A percentile compares a stretch with the other conserved stretches of the same genome.
phyloP scores from a whole-genome alignment of 2,329 filamentous ascomycete species.

The Aspergillus unguis region DNA sequence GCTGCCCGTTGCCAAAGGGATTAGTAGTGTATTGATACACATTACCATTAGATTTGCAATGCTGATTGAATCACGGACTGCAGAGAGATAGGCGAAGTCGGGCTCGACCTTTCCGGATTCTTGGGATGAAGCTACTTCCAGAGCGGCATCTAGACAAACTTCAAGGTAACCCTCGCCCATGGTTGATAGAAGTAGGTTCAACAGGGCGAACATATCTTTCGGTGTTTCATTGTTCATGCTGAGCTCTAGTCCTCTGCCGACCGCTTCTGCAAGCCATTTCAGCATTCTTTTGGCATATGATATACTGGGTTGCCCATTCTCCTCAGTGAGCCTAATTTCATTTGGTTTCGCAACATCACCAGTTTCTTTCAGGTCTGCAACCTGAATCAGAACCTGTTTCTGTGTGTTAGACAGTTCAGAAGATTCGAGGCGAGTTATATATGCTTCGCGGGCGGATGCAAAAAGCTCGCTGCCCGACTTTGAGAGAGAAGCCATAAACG shows the following conservation, averaged over 20 bases:
- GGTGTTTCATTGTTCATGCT: constrained; percentile 83
- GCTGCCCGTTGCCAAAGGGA: constrained; percentile 83
- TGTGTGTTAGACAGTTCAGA: constrained; percentile 85
- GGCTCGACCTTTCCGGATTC: constrained; percentile 81
- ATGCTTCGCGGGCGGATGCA: constrained; percentile 83
- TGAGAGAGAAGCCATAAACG: constrained; percentile 87
- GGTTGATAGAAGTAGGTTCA: constrained; percentile 77
- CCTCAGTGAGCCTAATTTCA: constrained; percentile 85
- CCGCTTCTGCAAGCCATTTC: constrained; percentile 93
- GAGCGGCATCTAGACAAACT: constrained; percentile 64
- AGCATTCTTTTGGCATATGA: constrained; percentile 96
- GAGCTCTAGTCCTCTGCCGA: constrained; percentile 86
- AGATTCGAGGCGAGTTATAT: constrained; percentile 82
- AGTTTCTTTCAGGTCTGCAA: constrained; percentile 76
- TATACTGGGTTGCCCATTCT: constrained; percentile 79
- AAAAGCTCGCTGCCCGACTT: constrained; percentile 87
- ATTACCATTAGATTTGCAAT: constrained; percentile 92
- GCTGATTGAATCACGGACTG: constrained; percentile 75
- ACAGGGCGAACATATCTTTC: constrained; percentile 83
- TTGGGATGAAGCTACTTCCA: constrained; percentile 71
- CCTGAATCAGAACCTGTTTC: constrained; percentile 82
- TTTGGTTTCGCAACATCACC: constrained; percentile 64
- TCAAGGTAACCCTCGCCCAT: constrained; percentile 81
- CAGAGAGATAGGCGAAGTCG: constrained; percentile 77
- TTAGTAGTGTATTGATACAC: constrained; percentile 84